Evolutionary conservation across 192 early-diverging fungal genomes (phyloP), one percentile per base, ranked within the genome.

Genomic region (Gonapodya prolifera): DNA sequence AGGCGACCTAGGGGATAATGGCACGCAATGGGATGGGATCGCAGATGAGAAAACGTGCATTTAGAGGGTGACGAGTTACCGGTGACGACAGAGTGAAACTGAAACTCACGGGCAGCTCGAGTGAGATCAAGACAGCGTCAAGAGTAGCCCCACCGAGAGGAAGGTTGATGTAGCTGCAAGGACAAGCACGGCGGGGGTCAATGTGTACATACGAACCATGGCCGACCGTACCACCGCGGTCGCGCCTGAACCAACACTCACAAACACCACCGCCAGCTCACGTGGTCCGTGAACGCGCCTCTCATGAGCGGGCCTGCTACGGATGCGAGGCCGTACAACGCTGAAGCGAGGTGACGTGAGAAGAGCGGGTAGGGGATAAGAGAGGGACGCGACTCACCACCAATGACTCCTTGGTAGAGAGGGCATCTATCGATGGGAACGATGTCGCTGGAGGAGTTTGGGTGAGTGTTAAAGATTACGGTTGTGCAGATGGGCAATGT

Each of bases 81-180:
- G n/a, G n/a, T n/a, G n/a, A n/a, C n/a, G n/a, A n/a, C n/a, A n/a
- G n/a, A n/a, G n/a, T n/a, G n/a, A n/a, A n/a, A n/a, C n/a, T n/a
- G n/a, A n/a, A n/a, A n/a, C 45, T 61, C 45, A 61, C 45, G 69
- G 77, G 77, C 30, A 78, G 32, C 35, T 85, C 87, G 78, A 93
- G 86, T 70, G 84, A 87, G 69, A 89, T 76, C 45, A 86, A 35
- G 35, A 90, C 86, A 2, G 91, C 79, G 0, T 82, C 75, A 61
- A 93, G 36, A 0, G 92, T 89, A n/a, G 91, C 69, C 1, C 84
- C 86, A 18, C 95, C 94, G 78, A 95, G 82, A 34, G 95, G 95
- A 16, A 97, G 77, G 76, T 95, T 97, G 81, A 94, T 90, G 85
- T 87, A 95, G 83, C 95, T 96, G 71, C 89, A 88, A 80, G n/a